Evolutionary conservation across 148 eudicot species (phyloP).

Genomic region (Fagopyrum homotropicum): DNA sequence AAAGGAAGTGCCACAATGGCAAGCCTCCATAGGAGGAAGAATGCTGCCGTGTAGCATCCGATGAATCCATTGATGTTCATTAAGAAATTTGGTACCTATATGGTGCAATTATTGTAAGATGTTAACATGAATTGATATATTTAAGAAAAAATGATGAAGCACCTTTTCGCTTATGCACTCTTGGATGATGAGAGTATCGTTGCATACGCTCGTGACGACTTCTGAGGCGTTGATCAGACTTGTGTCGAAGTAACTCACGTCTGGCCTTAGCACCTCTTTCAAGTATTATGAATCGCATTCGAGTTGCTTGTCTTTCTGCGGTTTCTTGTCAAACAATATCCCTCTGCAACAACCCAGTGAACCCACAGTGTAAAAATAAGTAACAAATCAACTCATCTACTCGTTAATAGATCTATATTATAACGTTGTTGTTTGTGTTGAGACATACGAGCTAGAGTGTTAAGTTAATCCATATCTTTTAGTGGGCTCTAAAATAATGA

Average conservation of each 20-base stretch:
- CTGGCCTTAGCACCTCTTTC: slow-evolving; percentile 35
- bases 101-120: neutral
- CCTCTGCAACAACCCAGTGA: slow-evolving; percentile 28
- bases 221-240: slow-evolving; percentile 38
- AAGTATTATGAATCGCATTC: slow-evolving; percentile 35
- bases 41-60: slow-evolving; percentile 18
- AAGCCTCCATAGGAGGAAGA: slow-evolving; percentile 26
- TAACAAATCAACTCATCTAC: no score
- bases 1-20: slow-evolving; percentile 27
- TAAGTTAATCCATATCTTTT: no score
- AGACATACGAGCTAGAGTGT: no score
- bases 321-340: slow-evolving; percentile 62
- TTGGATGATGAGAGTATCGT: slow-evolving; percentile 40
- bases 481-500: no score
- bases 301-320: neutral
- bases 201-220: slow-evolving; percentile 41
- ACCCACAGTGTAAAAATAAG: no score
- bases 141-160: neutral
- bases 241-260: slow-evolving; percentile 48
- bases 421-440: no score
- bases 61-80: slow-evolving; percentile 16
- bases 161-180: slow-evolving; percentile 23
- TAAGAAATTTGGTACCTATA: slow-evolving; percentile 19
- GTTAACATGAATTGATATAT: no score
- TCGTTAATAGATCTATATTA: no score